phyloP scores from a whole-genome alignment of 192 early-diverging fungal species.

The Mortierella claussenii region DNA sequence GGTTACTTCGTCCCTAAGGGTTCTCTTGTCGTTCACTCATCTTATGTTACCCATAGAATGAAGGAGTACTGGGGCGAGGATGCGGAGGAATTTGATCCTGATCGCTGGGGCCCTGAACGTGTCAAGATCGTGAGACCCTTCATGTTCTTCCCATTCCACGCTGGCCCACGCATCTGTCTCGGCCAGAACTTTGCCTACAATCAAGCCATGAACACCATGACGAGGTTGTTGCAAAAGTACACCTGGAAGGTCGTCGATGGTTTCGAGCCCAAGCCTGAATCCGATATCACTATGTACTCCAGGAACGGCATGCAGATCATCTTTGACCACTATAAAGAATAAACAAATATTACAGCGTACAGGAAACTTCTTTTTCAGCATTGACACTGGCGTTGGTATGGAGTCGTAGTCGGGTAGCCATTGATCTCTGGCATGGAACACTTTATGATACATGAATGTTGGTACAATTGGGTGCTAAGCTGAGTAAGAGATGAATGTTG shows the following conservation, averaged over 20 bases:
- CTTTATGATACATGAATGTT: too few species aligned
- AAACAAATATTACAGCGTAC: too few species aligned
- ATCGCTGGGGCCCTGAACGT: slow-evolving; percentile 59
- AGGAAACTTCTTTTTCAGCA: too few species aligned
- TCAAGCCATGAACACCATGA: slow-evolving; percentile 54
- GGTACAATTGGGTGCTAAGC: too few species aligned
- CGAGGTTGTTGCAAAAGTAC: slow-evolving; percentile 34
- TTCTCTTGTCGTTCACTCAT: slow-evolving; percentile 51
- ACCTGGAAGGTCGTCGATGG: slow-evolving; percentile 44
- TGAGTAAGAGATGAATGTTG: too few species aligned
- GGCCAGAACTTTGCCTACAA: slow-evolving; percentile 56
- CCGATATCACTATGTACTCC: slow-evolving; percentile 52
- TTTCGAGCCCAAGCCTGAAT: slow-evolving; percentile 48
- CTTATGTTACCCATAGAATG: slow-evolving; percentile 54
- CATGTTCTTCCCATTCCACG: slow-evolving; percentile 63
- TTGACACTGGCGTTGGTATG: too few species aligned
- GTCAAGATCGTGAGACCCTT: slow-evolving; percentile 52
- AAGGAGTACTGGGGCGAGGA: slow-evolving; percentile 60
- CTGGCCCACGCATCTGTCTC: slow-evolving; percentile 50
- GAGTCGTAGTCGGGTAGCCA: too few species aligned
- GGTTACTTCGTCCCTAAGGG: slow-evolving; percentile 58
- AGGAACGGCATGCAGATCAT: slow-evolving; percentile 48
- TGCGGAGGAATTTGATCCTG: slow-evolving; percentile 58
- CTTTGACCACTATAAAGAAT: slow-evolving; percentile 31
- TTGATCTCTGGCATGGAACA: too few species aligned